phyloP scores from a whole-genome alignment of 192 early-diverging fungal genomes.

The Piromyces sp. region DNA sequence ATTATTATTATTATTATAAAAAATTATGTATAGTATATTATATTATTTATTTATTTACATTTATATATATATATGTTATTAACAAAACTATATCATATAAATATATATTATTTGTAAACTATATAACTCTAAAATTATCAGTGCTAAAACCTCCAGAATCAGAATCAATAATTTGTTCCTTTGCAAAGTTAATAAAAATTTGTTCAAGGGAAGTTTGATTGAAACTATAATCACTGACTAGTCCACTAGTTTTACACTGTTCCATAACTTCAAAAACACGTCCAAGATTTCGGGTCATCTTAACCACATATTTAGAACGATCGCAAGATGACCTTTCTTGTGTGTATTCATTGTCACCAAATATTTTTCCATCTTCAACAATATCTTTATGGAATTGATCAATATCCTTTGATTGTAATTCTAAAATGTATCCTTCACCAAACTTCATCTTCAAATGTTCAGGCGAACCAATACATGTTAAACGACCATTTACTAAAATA shows the following conservation, averaged over 20 bases:
- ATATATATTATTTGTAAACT: too few species aligned
- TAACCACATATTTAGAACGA: background rate
- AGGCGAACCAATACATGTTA: constrained; percentile 20
- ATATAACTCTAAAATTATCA: too few species aligned
- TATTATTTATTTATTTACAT: too few species aligned
- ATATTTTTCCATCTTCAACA: background rate
- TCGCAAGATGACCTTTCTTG: background rate
- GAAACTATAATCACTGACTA: constrained; percentile 32
- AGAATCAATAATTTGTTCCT: constrained; percentile 10
- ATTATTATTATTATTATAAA: too few species aligned
- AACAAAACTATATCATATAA: too few species aligned
- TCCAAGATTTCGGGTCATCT: constrained; percentile 17
- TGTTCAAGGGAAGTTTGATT: constrained; percentile 39
- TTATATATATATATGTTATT: too few species aligned
- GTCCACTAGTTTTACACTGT: constrained; percentile 4
- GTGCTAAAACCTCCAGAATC: too few species aligned
- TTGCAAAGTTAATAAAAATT: constrained; percentile 42
- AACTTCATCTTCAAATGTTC: constrained; percentile 27
- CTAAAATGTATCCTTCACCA: constrained; percentile 19
- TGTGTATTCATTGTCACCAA: background rate
- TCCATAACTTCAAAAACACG: constrained; percentile 27
- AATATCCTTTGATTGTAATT: constrained; percentile 12
- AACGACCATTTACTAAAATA: constrained; percentile 22
- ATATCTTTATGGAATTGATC: background rate
- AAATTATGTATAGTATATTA: too few species aligned